A percentile compares a stretch with the other conserved stretches of the same genome.
Evolutionary conservation across 371 early-diverging fungal species (phyloP).

Genomic region (Saksenaea oblongispora): DNA sequence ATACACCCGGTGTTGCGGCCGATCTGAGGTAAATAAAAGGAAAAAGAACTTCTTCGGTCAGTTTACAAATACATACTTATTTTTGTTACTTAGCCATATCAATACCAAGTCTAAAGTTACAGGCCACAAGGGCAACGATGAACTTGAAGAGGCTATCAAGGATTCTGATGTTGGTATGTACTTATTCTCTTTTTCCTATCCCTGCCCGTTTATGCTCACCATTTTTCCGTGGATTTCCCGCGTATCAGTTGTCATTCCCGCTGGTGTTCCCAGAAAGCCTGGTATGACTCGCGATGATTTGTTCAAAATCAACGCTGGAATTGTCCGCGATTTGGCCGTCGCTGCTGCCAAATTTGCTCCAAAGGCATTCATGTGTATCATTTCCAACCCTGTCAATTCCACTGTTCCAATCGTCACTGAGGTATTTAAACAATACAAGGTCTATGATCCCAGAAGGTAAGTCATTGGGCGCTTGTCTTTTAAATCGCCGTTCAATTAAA

Average conservation of each 20-base stretch:
- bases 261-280: slow-evolving; percentile 90
- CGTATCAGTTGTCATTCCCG: slow-evolving; percentile 89
- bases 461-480: slow-evolving; percentile 11
- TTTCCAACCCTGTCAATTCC: slow-evolving; percentile 94
- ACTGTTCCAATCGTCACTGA: slow-evolving; percentile 89
- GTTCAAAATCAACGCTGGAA: slow-evolving; percentile 90
- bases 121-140: slow-evolving; percentile 42
- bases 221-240: neutral
- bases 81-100: slow-evolving; percentile 53
- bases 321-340: slow-evolving; percentile 78
- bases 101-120: slow-evolving; percentile 72
- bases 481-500: neutral
- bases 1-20: slow-evolving; percentile 76
- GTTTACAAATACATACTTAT: neutral
- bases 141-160: slow-evolving; percentile 51
- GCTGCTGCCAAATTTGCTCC: slow-evolving; percentile 79
- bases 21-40: slow-evolving; percentile 55
- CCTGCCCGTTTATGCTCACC: neutral
- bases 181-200: neutral
- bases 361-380: slow-evolving; percentile 79
- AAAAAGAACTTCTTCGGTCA: neutral
- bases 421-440: slow-evolving; percentile 69
- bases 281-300: slow-evolving; percentile 92
- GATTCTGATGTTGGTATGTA: slow-evolving; percentile 45
- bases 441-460: slow-evolving; percentile 87